Percentiles rank a stretch among this genome's conserved stretches.
phyloP scores from a whole-genome alignment of 2,329 filamentous ascomycete species.

The Colletotrichum eleusines region DNA sequence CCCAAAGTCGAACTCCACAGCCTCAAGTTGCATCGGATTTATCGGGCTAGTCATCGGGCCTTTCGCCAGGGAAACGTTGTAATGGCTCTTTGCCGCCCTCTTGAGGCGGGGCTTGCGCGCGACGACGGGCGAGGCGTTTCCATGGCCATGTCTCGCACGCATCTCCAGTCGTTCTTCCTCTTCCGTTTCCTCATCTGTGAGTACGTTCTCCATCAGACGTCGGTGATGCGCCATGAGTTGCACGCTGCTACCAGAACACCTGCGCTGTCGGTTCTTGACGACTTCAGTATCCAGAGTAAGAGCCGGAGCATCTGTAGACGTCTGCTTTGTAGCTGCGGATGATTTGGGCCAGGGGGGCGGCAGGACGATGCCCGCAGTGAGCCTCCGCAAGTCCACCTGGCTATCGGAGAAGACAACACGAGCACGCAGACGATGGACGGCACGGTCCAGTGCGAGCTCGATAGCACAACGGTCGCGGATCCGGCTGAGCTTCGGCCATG shows the following conservation, averaged over 20 bases:
- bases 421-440: conserved; percentile 76
- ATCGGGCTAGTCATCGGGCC: conserved; percentile 47
- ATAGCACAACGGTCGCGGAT: conserved; percentile 90
- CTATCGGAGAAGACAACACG: conserved; percentile 77
- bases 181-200: conserved; percentile 60
- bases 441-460: conserved; percentile 84
- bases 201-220: conserved; percentile 52
- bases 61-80: conserved; percentile 43
- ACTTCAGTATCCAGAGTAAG: conserved; percentile 46
- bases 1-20: conserved; percentile 44
- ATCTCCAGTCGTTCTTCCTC: conserved; percentile 60
- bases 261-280: conserved; percentile 55
- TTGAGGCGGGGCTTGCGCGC: conserved; percentile 58
- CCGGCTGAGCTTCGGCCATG: conserved; percentile 89
- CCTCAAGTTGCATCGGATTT: conserved; percentile 44
- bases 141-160: conserved; percentile 48
- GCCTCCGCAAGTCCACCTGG: conserved; percentile 69
- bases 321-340: conserved; percentile 40
- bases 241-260: conserved; percentile 65
- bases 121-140: conserved; percentile 44
- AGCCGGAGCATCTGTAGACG: conserved; percentile 42
- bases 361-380: conserved; percentile 51
- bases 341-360: conserved; percentile 48
- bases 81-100: conserved; percentile 55
- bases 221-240: conserved; percentile 53